Base-by-base conservation (phyloP, 163 green algal genomes). In the Chloroidium sp. region DNA sequence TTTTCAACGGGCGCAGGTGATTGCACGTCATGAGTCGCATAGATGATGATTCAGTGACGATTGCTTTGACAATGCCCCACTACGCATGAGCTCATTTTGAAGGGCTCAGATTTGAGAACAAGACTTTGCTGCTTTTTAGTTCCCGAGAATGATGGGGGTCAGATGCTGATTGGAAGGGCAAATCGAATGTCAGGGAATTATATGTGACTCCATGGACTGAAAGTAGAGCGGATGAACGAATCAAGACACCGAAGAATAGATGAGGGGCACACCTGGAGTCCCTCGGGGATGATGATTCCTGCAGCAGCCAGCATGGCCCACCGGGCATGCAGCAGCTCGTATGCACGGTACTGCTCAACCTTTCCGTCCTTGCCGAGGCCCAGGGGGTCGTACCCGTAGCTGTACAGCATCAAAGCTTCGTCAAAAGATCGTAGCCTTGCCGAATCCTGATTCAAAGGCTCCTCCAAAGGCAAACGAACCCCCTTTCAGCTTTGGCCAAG, bases 251-350 rank as follows among this genome's bases (percentile, higher is more conserved):
- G 36, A 36, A 36, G 64, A 72, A 10, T 6, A 10, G 6, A 72
- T 10, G 36, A 12, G 8, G 61, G 2, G 61, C 76, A 59, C 81
- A 81, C 81, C 81, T 84, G 81, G 74, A 98, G 92, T 82, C 93
- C 94, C 90, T 98, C 94, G n/a, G 94, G 94, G 86, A 97, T 97
- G 91, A 98, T 92, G 90, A 95, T 96, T 79, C 94, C 94, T 62
- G 93, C 93, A 68, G 94, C 94, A 77, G 91, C 94, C 77, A 98
- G 92, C 94, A 98, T 98, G 79, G 94, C 94, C 94, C 94, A 98
- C 78, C 94, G 92, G n/a, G 91, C 94, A 83, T 98, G 94, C 84
- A 97, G 85, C 77, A 98, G 88, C 91, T 98, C 94, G 83, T 95
- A 93, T 74, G 83, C 89, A 59, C 90, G 89, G 93, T 97, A 98